phyloP scores from a whole-genome alignment of 768 basidiomycete genomes.

The Myochromella boudieri region DNA sequence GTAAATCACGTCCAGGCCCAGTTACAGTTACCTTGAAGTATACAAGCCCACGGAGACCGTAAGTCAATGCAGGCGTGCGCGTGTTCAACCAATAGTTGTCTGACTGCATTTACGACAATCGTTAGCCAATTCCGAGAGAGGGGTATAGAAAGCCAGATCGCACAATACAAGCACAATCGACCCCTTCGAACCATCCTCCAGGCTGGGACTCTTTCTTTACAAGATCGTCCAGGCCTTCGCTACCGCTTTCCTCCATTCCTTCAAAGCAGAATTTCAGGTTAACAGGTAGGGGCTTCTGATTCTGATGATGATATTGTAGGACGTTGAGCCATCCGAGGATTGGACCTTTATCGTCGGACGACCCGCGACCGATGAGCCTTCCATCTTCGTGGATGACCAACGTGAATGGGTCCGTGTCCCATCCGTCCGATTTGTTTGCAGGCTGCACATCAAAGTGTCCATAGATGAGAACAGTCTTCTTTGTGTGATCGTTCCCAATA shows the following conservation, averaged over 20 bases:
- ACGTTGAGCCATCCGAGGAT: conserved; percentile 89
- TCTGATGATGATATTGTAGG: conserved; percentile 76
- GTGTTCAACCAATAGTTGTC: conserved; percentile 96
- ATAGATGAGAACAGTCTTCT: conserved; percentile 93
- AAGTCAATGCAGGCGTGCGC: conserved; percentile 78
- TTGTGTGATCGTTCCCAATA: conserved; percentile 79
- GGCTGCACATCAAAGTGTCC: conserved; percentile 98
- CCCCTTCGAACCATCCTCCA: conserved; percentile 81
- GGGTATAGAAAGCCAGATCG: conserved; percentile 25
- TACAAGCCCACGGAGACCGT: conserved; percentile 83
- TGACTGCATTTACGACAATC: conserved; percentile 44
- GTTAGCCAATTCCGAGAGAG: not conserved
- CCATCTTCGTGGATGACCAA: conserved; percentile 52
- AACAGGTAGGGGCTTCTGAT: conserved; percentile 74
- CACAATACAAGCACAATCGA: conserved; percentile 93
- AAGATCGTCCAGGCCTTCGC: conserved; percentile 87
- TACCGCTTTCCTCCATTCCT: conserved; percentile 96
- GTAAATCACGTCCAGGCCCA: conserved; percentile 85
- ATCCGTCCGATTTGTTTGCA: conserved; percentile 67
- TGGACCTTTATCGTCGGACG: conserved; percentile 91
- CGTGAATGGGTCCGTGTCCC: conserved; percentile 84
- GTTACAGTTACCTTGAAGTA: conserved; percentile 84
- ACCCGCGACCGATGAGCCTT: conserved; percentile 81
- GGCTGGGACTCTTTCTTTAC: conserved; percentile 71
- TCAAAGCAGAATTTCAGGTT: conserved; percentile 93